Base-by-base conservation (phyloP, 805 yeast genomes). In the Peterozyma xylosa region DNA sequence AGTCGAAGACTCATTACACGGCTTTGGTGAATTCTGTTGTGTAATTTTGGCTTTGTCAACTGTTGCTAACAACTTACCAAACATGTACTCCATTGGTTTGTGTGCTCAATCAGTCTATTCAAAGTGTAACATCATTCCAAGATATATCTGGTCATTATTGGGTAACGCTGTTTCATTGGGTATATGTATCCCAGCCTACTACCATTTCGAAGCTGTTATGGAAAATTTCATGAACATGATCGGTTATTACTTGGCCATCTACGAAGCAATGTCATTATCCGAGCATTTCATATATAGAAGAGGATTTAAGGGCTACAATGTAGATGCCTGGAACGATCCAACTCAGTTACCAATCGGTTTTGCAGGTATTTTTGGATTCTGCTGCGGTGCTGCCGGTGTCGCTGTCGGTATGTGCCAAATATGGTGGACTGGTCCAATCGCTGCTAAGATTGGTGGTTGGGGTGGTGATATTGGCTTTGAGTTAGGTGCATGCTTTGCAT, bases 181-280 rank as follows among this genome's bases (percentile, higher is more conserved):
- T 7, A 52, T 63, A 30, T 54, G 64, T 30, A 63, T 62, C 38
- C 68, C 68, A 13, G 67, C 66, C 10, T 62, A 61, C 45, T 63
- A 63, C 45, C 57, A 54, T 10, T 63, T 63, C 44, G 56, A 48
- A 17, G 55, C 45, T 11, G 51, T 63, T 14, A 62, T 63, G 63
- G 50, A 55, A 6, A 59, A 60, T 43, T 63, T 63, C 49, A 52
- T 62, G 51, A 57, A 60, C 17, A 60, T 63, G 40, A 55, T 63
- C 37, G 53, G 63, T 11, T 63, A 62, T 47, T 58, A 60, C 44
- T 62, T 60, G 9, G 57, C 66, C 11, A 62, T 63, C 30, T 63
- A 63, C 47, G 45, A 60, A 37, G 66, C 63, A n/a, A 53, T 60
- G 32, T 39, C 64, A 1, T 43, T 57, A 15, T 50, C 64, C 10